Base-by-base conservation (phyloP, 495 filamentous ascomycete species). In the Penicillium paradoxum region DNA sequence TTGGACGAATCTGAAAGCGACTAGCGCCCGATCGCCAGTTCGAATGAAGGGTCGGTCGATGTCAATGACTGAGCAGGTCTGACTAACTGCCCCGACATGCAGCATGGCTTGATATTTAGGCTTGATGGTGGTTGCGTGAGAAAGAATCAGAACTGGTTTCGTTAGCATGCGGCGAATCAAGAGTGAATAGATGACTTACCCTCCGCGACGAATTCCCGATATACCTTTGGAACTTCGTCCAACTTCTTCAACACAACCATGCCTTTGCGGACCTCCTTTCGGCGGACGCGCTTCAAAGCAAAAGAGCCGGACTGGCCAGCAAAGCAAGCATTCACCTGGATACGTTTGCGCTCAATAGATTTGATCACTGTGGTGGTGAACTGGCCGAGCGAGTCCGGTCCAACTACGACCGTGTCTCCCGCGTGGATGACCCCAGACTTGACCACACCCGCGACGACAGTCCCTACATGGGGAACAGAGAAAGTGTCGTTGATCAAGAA, bases 51-150 rank as follows among this genome's bases (percentile, higher is more conserved):
- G 86, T n/a, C 92, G 85, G 63, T 98, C 93, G 52, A 98, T 95
- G 60, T 97, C 93, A 58, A 98, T 96, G 61, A 98, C 97, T 6
- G 90, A 84, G 58, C 95, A 97, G 0, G 93, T 98, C 70, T 98
- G 93, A 50, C 85, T 90, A 46, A 98, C 88, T 1, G 93, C 89
- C 7, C 93, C 93, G 17, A 98, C 93, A 61, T 98, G 93, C 18
- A 98, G 79, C 93, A 98, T 98, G 5, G 93, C 95, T 69, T 98
- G 93, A 64, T 98, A 98, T 61, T 91, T 91, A 6, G 89, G 90
- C 66, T 95, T 93, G 69, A 98, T 98, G 40, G 93, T 98, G n/a
- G 93, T 98, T 1, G 93, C 93, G 65, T 98, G 93, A 4, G 87
- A 91, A 7, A 98, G 78, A 54, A 98, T 98, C 6, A 98, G 79